Conservation (phyloP, 176 grass and related monocot genomes). For the barley (Hordeum vulgare) region DNA sequence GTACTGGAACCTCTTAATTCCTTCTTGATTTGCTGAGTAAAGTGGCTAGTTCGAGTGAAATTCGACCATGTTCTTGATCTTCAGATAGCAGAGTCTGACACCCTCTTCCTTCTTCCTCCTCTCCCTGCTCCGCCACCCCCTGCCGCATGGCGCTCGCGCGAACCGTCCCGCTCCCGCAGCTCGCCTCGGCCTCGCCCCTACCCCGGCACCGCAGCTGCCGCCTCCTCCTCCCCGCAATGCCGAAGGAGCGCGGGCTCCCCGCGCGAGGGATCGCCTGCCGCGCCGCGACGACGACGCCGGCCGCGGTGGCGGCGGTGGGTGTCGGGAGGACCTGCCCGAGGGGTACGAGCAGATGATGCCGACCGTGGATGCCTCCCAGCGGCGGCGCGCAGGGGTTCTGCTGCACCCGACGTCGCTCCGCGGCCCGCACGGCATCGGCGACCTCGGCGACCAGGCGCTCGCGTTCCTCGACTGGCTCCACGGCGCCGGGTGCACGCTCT, state of each 20-base stretch:
- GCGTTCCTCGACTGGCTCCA: slow-evolving; percentile 74
- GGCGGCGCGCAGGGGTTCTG: slow-evolving; percentile 62
- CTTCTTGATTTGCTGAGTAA: too few relatives aligned
- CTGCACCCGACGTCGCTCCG: slow-evolving; percentile 78
- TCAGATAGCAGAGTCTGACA: too few relatives aligned
- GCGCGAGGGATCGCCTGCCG: slow-evolving; percentile 15
- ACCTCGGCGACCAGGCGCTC: slow-evolving; percentile 63
- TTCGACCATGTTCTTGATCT: too few relatives aligned
- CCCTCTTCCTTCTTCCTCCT: background rate
- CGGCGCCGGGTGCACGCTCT: slow-evolving; percentile 62
- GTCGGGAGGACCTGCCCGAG: slow-evolving; percentile 60
- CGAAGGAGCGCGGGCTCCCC: background rate
- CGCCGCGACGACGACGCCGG: background rate
- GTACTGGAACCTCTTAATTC: too few relatives aligned
- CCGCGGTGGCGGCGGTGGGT: background rate
- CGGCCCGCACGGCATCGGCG: slow-evolving; percentile 68
- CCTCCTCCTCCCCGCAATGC: background rate
- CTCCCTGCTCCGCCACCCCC: background rate
- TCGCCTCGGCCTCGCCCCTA: background rate
- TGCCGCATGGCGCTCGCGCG: slow-evolving; percentile 17
- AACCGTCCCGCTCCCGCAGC: slow-evolving; percentile 11
- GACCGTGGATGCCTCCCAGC: slow-evolving; percentile 28
- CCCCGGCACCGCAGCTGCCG: background rate
- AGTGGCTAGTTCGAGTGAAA: too few relatives aligned
- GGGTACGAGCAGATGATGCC: slow-evolving; percentile 68